Evolutionary conservation across 495 filamentous ascomycete genomes (phyloP), one percentile per base, ranked within the genome.

Genomic region (Penicillium simplicissimum): DNA sequence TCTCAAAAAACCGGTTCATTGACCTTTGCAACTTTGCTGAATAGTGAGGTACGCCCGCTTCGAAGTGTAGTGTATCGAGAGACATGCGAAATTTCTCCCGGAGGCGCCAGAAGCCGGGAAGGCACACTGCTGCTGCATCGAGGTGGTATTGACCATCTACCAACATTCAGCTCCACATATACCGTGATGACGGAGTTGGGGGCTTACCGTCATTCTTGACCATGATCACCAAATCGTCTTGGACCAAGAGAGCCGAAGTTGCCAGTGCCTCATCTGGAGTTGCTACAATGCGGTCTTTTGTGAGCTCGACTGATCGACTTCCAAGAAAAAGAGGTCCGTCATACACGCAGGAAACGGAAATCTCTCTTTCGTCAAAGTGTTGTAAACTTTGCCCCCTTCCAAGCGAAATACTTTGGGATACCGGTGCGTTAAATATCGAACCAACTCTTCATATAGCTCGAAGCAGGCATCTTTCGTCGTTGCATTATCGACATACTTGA

Each of bases 151-250:
- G 83, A 4, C 87, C 86, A 64, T 93, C 61, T 63, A 54, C 28
- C 17, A 11, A 2, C 0, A 11, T 9, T 45, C 17, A 45, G 42
- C 2, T 21, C 11, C 8, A 4, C n/a, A 45, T 11, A 45, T 5
- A 21, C 19, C 10, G 4, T n/a, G 19, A 17, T 45, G 9, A 23
- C 21, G 17, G 5, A 1, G 8, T 4, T 11, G 19, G 42, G 8
- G 19, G 8, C 17, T 45, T 33, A 49, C 61, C 88, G 2, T 74
- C 70, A 53, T 76, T 79, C 72, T 92, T 87, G 45, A 92, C 79
- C 90, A 93, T 92, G 40, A 92, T 83, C 1, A 88, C 88, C 0
- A 92, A 72, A 64, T 92, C 90, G 63, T 92, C 90, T 71, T 92
- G 90, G 11, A 88, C 79, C 37, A 91, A 76, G 15, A 88, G 80